phyloP scores from a whole-genome alignment of 495 filamentous ascomycete genomes.

The Penicillium maclennaniae region DNA sequence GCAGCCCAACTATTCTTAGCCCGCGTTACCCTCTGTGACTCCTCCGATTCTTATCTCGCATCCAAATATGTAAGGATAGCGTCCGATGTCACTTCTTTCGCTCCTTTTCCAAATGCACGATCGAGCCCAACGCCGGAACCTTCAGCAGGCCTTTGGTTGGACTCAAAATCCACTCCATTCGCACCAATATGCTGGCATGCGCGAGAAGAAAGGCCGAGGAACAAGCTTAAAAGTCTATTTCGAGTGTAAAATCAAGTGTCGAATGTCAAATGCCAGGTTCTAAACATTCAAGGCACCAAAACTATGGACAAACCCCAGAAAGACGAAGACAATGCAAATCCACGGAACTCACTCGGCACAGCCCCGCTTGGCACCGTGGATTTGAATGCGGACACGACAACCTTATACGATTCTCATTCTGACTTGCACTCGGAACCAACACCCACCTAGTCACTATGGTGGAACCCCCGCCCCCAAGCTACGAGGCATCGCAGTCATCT shows the following conservation, averaged over 20 bases:
- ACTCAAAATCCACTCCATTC: not conserved
- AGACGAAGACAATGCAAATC: not conserved
- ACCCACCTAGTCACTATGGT: not conserved
- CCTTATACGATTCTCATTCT: slow-evolving; percentile 5
- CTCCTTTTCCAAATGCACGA: not conserved
- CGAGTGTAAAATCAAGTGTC: too few relatives aligned
- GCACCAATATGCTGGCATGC: not conserved
- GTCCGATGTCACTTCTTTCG: not conserved
- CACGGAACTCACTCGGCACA: slow-evolving; percentile 12
- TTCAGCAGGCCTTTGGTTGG: not conserved
- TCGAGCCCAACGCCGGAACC: not conserved
- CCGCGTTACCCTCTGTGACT: not conserved
- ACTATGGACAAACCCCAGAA: not conserved
- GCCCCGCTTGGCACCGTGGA: slow-evolving; percentile 26
- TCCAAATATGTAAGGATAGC: not conserved
- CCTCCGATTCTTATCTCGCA: not conserved
- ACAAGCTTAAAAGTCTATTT: too few relatives aligned
- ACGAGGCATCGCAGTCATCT: slow-evolving; percentile 17
- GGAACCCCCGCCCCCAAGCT: slow-evolving; percentile 29
- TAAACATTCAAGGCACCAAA: not conserved
- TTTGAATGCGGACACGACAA: not conserved
- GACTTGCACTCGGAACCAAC: not conserved
- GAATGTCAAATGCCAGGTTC: too few relatives aligned
- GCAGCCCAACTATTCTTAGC: slow-evolving; percentile 22
- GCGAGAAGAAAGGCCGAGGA: not conserved